phyloP scores from a whole-genome alignment of 1,139 yeast genomes.

The Candida albicans region DNA sequence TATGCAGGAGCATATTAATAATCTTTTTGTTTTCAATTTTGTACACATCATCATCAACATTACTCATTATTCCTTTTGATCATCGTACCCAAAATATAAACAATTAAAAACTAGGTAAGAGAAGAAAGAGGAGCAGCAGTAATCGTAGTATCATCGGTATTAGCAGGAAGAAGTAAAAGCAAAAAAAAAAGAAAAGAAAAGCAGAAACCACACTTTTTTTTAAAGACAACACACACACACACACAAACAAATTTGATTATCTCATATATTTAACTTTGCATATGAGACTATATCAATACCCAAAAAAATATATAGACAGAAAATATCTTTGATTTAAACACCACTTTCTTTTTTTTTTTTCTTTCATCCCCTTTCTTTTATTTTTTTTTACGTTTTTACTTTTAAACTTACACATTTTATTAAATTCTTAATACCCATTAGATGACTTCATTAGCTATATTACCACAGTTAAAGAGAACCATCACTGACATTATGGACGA shows the following conservation, averaged over 20 bases:
- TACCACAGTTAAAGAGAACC: slow-evolving; percentile 52
- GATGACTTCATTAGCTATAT: slow-evolving; percentile 50
- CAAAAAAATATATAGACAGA: no score
- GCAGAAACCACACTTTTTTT: no score
- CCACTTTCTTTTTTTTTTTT: background rate
- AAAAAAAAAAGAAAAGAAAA: no score
- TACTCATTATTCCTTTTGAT: background rate
- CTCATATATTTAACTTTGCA: no score
- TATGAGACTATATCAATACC: no score
- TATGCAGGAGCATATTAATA: slow-evolving; percentile 1
- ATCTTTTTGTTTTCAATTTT: background rate
- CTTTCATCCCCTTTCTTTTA: background rate
- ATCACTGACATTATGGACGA: slow-evolving; percentile 64
- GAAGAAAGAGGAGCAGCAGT: no score
- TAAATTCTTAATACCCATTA: background rate
- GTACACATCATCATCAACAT: background rate
- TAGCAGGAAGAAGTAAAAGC: no score
- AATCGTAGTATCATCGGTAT: no score
- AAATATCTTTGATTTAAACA: no score
- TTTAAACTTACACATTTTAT: background rate
- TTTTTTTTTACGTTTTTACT: slow-evolving; percentile 3
- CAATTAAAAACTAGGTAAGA: no score
- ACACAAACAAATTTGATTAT: no score
- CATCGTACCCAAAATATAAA: background rate
- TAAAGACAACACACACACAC: no score